phyloP scores from a whole-genome alignment of 306 rosid species.

The Carpinus fangiana region DNA sequence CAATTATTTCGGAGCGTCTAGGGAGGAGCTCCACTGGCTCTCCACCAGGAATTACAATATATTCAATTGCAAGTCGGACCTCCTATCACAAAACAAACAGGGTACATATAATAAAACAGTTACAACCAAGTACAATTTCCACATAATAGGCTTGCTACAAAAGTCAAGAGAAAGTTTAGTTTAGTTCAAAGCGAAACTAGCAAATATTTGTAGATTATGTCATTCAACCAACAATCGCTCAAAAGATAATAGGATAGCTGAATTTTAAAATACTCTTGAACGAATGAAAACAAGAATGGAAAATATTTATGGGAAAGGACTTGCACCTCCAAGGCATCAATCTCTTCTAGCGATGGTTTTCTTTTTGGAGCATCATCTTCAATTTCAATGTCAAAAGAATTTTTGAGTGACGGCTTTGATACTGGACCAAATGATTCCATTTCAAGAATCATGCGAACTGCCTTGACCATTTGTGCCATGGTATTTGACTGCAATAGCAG shows the following conservation, averaged over 20 bases:
- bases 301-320: conserved; percentile 27
- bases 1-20: conserved; percentile 84
- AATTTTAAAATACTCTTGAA: background rate
- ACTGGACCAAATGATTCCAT: conserved; percentile 54
- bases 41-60: conserved; percentile 98
- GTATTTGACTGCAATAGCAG: conserved; percentile 72
- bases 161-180: background rate
- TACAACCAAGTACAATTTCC: background rate
- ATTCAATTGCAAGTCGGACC: conserved; percentile 97
- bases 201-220: too few species aligned
- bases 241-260: background rate
- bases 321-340: conserved; percentile 92
- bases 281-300: background rate
- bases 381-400: conserved; percentile 63
- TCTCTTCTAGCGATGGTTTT: conserved; percentile 87
- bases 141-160: background rate
- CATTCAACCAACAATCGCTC: background rate
- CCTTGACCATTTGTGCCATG: conserved; percentile 98
- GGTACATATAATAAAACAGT: background rate
- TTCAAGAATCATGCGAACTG: conserved; percentile 85
- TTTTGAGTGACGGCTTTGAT: conserved; percentile 46
- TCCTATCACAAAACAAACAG: conserved; percentile 50
- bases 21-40: conserved; percentile 99
- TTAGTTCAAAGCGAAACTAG: too few species aligned
- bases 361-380: conserved; percentile 86